Evolutionary conservation across 1,284 basidiomycete genomes (phyloP), one percentile per base, ranked within the genome.

Genomic region (Taiwanofungus camphoratus): DNA sequence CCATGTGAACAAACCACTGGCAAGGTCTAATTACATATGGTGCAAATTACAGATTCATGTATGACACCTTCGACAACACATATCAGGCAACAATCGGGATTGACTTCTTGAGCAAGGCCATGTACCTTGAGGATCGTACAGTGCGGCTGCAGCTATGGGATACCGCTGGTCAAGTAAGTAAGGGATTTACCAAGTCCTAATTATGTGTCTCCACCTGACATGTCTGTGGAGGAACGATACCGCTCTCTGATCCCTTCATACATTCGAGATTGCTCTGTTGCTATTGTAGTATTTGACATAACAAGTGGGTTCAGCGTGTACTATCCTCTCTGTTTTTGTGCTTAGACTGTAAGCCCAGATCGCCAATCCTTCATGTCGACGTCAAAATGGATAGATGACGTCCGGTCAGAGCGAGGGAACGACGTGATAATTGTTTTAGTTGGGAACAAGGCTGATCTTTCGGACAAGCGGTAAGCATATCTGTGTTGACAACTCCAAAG

Each of bases 41-140:
- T n/a, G n/a, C n/a, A n/a, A n/a, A n/a, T n/a, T 19, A 27, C 58
- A 93, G 92, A 63, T 90, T 90, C 63, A 98, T 98, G 95, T 99
- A 99, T 66, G 96, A 99, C 69, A 98, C 96, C 0, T 99, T 99
- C 65, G 96, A 99, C 74, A 97, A 96, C 68, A 99, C 95, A 36
- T 99, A 99, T 66, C 96, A 99, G 67, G 96, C 96, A 11, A 99
- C 96, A 11, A 99, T 99, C 62, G 96, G 96, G 51, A 99, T 98
- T 67, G 96, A 99, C 71, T 99, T 99, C 65, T 72, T 99, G 64
- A 95, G 92, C 69, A 99, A 99, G 76, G 99, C 96, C 0, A 96
- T 99, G 92, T 99, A 99, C 67, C 78, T 99, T 46, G 96, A 99
- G 63, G 96, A 99, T 71, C 75, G 96, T 57, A 99, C 96, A 2